phyloP scores from a whole-genome alignment of 805 yeast genomes.

The Ogataea henricii region DNA sequence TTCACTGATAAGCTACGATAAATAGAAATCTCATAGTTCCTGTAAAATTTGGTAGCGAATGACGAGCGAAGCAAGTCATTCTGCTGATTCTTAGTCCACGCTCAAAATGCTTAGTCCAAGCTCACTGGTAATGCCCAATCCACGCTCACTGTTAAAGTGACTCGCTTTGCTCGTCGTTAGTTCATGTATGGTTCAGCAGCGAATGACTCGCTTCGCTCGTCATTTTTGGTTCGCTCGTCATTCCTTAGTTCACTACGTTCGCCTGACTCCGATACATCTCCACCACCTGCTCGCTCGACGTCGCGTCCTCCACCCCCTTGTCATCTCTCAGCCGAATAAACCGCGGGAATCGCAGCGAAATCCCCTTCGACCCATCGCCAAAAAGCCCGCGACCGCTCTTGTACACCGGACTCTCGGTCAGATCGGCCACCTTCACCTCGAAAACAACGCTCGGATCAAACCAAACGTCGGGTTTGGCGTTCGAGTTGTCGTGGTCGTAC shows the following conservation, averaged over 20 bases:
- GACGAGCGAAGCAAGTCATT: too few relatives aligned
- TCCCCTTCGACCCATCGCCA: slow-evolving; percentile 63
- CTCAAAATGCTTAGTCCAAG: too few relatives aligned
- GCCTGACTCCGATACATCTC: slow-evolving; percentile 82
- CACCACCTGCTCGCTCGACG: slow-evolving; percentile 78
- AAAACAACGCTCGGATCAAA: slow-evolving; percentile 82
- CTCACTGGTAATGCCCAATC: too few relatives aligned
- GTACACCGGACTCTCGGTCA: slow-evolving; percentile 84
- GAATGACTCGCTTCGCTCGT: too few relatives aligned
- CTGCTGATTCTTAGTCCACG: too few relatives aligned
- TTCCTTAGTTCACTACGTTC: slow-evolving; percentile 15
- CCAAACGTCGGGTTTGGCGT: slow-evolving; percentile 90
- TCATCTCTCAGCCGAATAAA: slow-evolving; percentile 84
- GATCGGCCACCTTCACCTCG: slow-evolving; percentile 90
- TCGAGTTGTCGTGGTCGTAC: slow-evolving; percentile 59
- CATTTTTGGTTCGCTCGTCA: neutral
- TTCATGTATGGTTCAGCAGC: too few relatives aligned
- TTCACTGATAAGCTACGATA: neutral
- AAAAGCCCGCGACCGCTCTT: slow-evolving; percentile 75
- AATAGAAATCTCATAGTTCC: too few relatives aligned
- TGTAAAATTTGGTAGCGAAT: too few relatives aligned
- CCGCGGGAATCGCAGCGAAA: slow-evolving; percentile 86
- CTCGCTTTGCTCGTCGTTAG: too few relatives aligned
- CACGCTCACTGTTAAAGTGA: too few relatives aligned
- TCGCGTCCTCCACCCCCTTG: slow-evolving; percentile 82